Evolutionary conservation across 495 filamentous ascomycete genomes (phyloP), one percentile per base, ranked within the genome.

Genomic region (Xylaria curta): DNA sequence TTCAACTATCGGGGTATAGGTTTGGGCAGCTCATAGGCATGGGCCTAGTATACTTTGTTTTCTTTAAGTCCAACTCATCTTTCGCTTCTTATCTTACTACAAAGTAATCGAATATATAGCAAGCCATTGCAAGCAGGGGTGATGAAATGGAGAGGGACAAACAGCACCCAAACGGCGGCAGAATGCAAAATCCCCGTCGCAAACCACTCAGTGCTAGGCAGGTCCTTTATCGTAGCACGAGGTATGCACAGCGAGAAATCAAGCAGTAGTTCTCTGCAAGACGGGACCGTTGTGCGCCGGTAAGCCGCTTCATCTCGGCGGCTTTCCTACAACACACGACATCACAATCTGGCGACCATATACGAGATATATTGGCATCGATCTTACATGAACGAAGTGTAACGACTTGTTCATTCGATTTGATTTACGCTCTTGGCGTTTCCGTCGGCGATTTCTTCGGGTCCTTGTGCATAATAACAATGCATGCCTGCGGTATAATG

Each of bases 161-260:
- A 46, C 13, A 21, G 40, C 17, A 42, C 28, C 38, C 40, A 31
- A 31, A 13, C 9, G 13, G 40, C 9, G 21, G 61, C 36, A 40
- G n/a, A 40, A 61, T 61, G 59, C 63, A n/a, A 21, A 5, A 56
- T 58, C 38, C 36, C 33, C 42, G 38, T 62, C 56, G 24, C 44
- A 46, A 51, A 40, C 36, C 42, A 51, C 38, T 26, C 31, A 26
- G 31, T 42, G 42, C 38, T n/a, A 54, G 36, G 7, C 58, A 53
- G 28, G 10, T 36, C 31, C 31, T 62, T 64, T 63, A n/a, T 38
- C 33, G 65, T 67, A n/a, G 65, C 24, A 69, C 56, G 36, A 59
- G 54, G 44, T 26, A 61, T 69, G 66, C 66, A 61, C 54, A 60
- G 40, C 40, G 51, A 66, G 51, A 53, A 66, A 60, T 71, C 53